Base-by-base conservation (phyloP, 2,329 filamentous ascomycete genomes). In the Chalaropsis thielavioides region DNA sequence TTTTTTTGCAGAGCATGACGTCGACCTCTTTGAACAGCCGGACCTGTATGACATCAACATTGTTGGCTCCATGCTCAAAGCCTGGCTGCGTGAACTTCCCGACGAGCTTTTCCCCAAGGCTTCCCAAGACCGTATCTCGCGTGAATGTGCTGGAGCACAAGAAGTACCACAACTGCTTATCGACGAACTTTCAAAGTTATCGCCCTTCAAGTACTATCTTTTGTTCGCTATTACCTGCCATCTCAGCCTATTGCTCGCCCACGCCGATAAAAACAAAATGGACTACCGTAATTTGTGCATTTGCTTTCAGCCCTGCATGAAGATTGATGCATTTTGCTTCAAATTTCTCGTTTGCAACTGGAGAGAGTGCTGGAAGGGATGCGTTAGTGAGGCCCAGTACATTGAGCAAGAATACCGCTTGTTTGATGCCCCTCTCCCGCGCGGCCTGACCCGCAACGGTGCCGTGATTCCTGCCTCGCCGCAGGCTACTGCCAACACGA, bases 221-320 rank as follows among this genome's bases (percentile, higher is more conserved):
- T 84, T 97, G 5, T 97, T 97, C 73, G 92, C 92, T 71, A 96
- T 96, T 70, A 97, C 92, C 41, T 96, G 92, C 75, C 92, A 97
- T 71, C 85, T 97, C 61, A 96, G 91, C 71, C 82, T 96, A 31
- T 81, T 97, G 10, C 85, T 96, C 70, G 91, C 90, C 0, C 92
- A 95, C 74, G 88, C 91, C 27, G 90, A 95, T 69, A 92, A 92
- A 78, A 97, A 96, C 81, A 96, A 95, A 78, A 97, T 97, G 92
- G 90, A 95, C 73, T 96, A 92, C 73, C 86, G 90, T 72, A 96
- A 96, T 69, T 79, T 97, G 27, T 95, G 91, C 76, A 95, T 96
- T 70, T 97, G 92, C 77, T 96, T 96, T 75, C 91, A 96, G 75
- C 92, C 92, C 2, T 95, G 91, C 75, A 90, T 97, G 83, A 95